phyloP scores from a whole-genome alignment of 257 asterid genomes.

The Forsythia suspensa region DNA sequence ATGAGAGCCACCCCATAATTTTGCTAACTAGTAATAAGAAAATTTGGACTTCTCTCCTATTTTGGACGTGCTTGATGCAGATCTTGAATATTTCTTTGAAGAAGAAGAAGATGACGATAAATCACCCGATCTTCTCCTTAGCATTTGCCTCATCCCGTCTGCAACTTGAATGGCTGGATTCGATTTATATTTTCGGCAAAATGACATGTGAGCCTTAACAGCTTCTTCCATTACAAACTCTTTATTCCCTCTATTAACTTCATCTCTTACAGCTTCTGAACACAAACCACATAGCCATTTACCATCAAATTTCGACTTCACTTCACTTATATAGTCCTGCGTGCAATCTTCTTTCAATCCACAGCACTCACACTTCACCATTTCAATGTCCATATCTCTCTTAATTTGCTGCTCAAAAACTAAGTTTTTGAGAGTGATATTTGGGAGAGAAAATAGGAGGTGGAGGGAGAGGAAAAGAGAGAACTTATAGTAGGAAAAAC shows the following conservation, averaged over 20 bases:
- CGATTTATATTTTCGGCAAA: constrained; percentile 64
- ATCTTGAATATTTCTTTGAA: constrained; percentile 52
- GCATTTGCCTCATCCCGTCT: constrained; percentile 90
- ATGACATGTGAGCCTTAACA: constrained; percentile 79
- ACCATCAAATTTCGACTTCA: constrained; percentile 69
- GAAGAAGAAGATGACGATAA: constrained; percentile 24
- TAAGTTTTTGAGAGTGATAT: no score
- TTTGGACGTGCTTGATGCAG: constrained; percentile 49
- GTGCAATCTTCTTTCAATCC: constrained; percentile 93
- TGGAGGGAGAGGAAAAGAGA: constrained; percentile 12
- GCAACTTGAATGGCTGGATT: constrained; percentile 84
- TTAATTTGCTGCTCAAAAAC: neutral
- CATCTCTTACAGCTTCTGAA: constrained; percentile 87
- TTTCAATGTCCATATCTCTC: constrained; percentile 65
- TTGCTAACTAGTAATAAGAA: constrained; percentile 36
- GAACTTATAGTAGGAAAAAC: constrained; percentile 44
- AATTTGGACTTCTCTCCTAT: constrained; percentile 54
- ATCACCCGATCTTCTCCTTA: constrained; percentile 59
- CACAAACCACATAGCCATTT: constrained; percentile 93
- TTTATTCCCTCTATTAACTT: constrained; percentile 51
- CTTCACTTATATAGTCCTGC: constrained; percentile 62
- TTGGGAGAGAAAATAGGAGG: constrained; percentile 4
- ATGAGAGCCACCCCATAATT: neutral
- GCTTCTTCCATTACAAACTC: constrained; percentile 60
- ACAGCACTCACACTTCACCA: constrained; percentile 91